phyloP scores from a whole-genome alignment of 345 rosid genomes.

The Arabidopsis suecica region DNA sequence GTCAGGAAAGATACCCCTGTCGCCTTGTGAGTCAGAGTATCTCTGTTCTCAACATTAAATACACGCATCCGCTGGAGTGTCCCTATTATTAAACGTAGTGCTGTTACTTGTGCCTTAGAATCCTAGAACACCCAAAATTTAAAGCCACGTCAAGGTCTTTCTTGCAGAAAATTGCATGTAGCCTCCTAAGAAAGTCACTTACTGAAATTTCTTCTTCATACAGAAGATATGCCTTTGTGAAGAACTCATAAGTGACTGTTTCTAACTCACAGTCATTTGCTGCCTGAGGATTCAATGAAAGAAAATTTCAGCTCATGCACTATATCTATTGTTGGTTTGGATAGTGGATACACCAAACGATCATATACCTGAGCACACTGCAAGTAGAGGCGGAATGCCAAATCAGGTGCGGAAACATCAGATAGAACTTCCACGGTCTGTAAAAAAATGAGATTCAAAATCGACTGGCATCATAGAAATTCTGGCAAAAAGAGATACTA shows the following conservation, averaged over 20 bases:
- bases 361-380: constrained; percentile 87
- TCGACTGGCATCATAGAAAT: constrained; percentile 8
- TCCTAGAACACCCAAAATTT: constrained; percentile 58
- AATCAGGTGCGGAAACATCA: constrained; percentile 78
- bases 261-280: constrained; percentile 90
- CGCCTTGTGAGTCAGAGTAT: constrained; percentile 89
- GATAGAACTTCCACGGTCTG: constrained; percentile 82
- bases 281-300: constrained; percentile 59
- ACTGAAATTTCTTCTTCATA: constrained; percentile 99
- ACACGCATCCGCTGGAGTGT: constrained; percentile 97
- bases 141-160: constrained; percentile 30
- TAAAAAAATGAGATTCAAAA: constrained; percentile 16
- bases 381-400: constrained; percentile 82
- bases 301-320: constrained; percentile 22
- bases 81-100: constrained; percentile 85
- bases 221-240: constrained; percentile 92
- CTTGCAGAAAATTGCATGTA: constrained; percentile 3
- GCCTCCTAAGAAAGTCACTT: constrained; percentile 48
- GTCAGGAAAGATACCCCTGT: constrained; percentile 73
- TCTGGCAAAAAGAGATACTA: constrained; percentile 14
- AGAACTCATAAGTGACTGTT: constrained; percentile 88
- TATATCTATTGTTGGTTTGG: constrained; percentile 13
- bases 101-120: constrained; percentile 94
- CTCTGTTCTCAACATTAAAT: constrained; percentile 92
- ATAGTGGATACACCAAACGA: constrained; percentile 19